Evolutionary conservation across 805 yeast species (phyloP), one percentile per base, ranked within the genome.

Genomic region (Metschnikowia lochheadii): DNA sequence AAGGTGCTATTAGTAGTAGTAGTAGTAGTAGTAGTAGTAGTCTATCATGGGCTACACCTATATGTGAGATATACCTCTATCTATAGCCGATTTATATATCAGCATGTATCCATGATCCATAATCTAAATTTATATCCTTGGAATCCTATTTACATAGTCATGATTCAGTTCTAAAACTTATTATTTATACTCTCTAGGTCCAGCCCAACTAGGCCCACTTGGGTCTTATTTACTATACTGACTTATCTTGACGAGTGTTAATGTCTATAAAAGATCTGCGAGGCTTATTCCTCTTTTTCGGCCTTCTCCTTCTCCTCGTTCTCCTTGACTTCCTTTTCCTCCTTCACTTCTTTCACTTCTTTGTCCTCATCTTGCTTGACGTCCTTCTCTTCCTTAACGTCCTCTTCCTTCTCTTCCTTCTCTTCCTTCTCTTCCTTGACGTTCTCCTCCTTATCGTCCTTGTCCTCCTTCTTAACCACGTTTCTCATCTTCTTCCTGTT

Each of bases 401-500:
- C n/a, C 8, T 15, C 31, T 39, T 49, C 49, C 11, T 31, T 49
- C 17, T 40, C 15, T 35, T 54, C 50, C 20, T 54, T 50, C 23
- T 55, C 49, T 42, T 50, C 40, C 47, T 50, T 23, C 37, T 49
- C 40, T 7, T 46, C 31, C 32, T 46, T 44, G 23, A 49, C 50
- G 37, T 56, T 49, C 42, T 52, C 49, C 5, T 45, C 36, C 48
- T 49, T 54, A 26, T 36, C 47, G 37, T 51, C 52, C 33, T 37
- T 45, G 43, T 57, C 56, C 20, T 55, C 52, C 42, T 50, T 45
- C 51, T 50, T 51, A 26, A 43, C 56, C 34, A 53, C 52, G 56
- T 51, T 56, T 52, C 55, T 58, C 49, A 54, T 44, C 59, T 64
- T 66, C 60, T 64, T 65, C 39, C 65, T 57, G 49, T 63, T 62